A percentile compares a stretch with the other conserved stretches of the same genome.
Conservation (phyloP, 768 basidiomycete genomes). For the Leucocoprinus birnbaumii region DNA sequence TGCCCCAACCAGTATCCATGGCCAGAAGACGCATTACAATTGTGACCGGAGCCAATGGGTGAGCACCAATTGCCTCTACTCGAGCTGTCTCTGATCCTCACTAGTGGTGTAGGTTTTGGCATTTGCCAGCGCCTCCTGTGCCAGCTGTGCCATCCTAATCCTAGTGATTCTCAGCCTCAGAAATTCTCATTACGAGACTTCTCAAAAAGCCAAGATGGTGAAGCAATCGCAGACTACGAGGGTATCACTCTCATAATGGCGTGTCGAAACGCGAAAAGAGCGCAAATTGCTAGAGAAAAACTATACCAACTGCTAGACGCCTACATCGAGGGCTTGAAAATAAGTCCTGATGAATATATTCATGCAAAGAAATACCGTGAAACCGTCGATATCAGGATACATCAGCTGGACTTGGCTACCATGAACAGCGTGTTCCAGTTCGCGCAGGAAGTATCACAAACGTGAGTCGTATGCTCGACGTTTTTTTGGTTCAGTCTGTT, state of each 20-base stretch:
- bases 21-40: slow-evolving; percentile 46
- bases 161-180: slow-evolving; percentile 50
- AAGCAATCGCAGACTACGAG: slow-evolving; percentile 28
- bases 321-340: slow-evolving; percentile 39
- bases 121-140: slow-evolving; percentile 76
- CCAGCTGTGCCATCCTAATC: slow-evolving; percentile 53
- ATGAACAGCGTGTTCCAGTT: slow-evolving; percentile 63
- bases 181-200: slow-evolving; percentile 21
- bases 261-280: slow-evolving; percentile 66
- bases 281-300: slow-evolving; percentile 55
- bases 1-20: slow-evolving; percentile 23
- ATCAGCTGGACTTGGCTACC: slow-evolving; percentile 61
- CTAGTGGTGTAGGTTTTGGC: slow-evolving; percentile 80
- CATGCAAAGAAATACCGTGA: slow-evolving; percentile 56
- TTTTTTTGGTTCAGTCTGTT: not conserved
- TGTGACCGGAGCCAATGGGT: slow-evolving; percentile 75
- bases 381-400: slow-evolving; percentile 58
- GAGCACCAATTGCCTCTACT: slow-evolving; percentile 15
- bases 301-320: slow-evolving; percentile 53
- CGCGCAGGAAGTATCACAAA: slow-evolving; percentile 46
- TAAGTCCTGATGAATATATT: slow-evolving; percentile 38
- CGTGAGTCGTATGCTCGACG: slow-evolving; percentile 39
- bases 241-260: slow-evolving; percentile 79
- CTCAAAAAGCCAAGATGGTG: slow-evolving; percentile 21
- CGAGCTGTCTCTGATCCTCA: not conserved